Evolutionary conservation across 1,139 yeast species (phyloP), one percentile per base, ranked within the genome.

Genomic region (Scheffersomyces stambukii): DNA sequence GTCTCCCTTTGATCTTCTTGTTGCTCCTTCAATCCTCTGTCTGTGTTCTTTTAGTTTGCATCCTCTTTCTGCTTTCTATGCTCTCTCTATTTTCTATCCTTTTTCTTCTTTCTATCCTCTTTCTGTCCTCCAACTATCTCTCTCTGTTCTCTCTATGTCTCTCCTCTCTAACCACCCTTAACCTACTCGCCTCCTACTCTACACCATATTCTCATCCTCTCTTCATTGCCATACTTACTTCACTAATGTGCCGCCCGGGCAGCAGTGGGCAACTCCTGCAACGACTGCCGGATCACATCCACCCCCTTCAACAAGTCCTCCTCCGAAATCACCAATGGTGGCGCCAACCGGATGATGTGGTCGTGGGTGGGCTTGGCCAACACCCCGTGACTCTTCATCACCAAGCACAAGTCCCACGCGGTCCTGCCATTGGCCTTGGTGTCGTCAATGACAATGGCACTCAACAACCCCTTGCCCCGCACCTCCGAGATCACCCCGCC

Each of bases 341-440:
- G 98, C 6, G 97, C 96, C 55, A 89, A 70, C 65, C 98, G 81
- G 54, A 89, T 89, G 48, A 91, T 89, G 57, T 86, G 82, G 50
- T 88, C 96, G 55, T 89, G 98, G 3, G 98, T 89, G 44, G 97
- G 97, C 66, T 89, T 89, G 42, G 98, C 97, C 52, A 89, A 69
- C 18, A 89, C 82, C 34, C 98, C 98, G 41, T 77, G 67, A 35
- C 83, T 77, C 62, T 84, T 88, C 93, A 91, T 81, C 46, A 85
- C 63, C 48, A 89, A 57, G 63, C 98, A 89, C 48, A 89, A 71
- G 54, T 89, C 97, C 97, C 97, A 91, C 3, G 97, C 97, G 22
- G 93, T 72, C 59, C 91, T 78, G 38, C 96, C 96, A 52, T 81
- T 81, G 36, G 96, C 77, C 61, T 81, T 81, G 27, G 77, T 42